Base-by-base conservation (phyloP, 2,329 filamentous ascomycete species). In the Neurospora sp. region DNA sequence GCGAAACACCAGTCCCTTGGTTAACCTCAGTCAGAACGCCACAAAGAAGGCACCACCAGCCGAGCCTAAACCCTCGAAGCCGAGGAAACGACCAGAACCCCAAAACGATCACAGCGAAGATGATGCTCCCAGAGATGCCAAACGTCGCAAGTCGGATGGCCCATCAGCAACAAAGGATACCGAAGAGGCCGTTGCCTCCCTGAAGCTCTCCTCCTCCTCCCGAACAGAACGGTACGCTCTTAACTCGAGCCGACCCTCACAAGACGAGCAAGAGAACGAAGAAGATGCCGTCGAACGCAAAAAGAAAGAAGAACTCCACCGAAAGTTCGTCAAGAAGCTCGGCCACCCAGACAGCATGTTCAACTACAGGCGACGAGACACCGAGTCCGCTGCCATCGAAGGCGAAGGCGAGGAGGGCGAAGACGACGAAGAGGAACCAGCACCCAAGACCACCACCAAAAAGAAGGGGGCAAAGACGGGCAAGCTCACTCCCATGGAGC, bases 401-500 rank as follows among this genome's bases (percentile, higher is more conserved):
- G 84, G 83, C 2, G 84, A 84, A 3, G 86, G 79, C 11, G 85
- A 85, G 8, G 86, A 82, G 0, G 86, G 84, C 4, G 87, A 80
- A 8, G 88, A 87, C 3, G 88, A 85, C 8, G 91, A 86, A 0
- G 83, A 79, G 2, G 84, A 84, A 6, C 85, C 77, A 70, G 83
- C 76, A 74, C 83, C 82, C n/a, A 74, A 79, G 12, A 76, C 82
- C 33, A 86, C 85, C 72, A 73, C 80, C 0, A 87, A 84, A 73
- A 96, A 92, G 80, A 96, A 93, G 78, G 87, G 88, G 0, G 72
- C 87, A n/a, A 89, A 88, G 78, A 84, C 85, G 2, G 85, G 86
- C 69, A 97, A 97, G 78, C 86, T 99, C 71, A 99, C 96, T 0
- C 96, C 96, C 0, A 91, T 99, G 89, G 94, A 98, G 79, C 87